A percentile compares a stretch with the other conserved stretches of the same genome.
phyloP scores from a whole-genome alignment of 768 basidiomycete species.

The Sistotremastrum niveocremeum region DNA sequence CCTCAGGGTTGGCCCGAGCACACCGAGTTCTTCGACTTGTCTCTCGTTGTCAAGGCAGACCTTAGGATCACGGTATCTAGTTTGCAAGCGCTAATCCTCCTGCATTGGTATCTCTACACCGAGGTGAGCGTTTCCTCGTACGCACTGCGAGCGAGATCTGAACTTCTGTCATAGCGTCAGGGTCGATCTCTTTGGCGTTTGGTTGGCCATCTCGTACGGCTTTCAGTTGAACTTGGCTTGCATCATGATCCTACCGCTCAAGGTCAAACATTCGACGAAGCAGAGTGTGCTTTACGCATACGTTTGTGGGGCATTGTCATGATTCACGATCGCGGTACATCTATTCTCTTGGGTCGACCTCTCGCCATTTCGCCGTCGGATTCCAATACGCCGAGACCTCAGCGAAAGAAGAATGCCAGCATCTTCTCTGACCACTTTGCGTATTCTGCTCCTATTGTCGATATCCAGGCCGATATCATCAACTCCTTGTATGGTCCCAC shows the following conservation, averaged over 20 bases:
- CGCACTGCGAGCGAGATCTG: neutral
- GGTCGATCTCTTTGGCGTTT: slow-evolving; percentile 84
- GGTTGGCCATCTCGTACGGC: slow-evolving; percentile 70
- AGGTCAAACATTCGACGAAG: slow-evolving; percentile 48
- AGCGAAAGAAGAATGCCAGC: slow-evolving; percentile 28
- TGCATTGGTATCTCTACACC: slow-evolving; percentile 85
- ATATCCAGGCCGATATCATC: slow-evolving; percentile 83
- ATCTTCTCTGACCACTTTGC: slow-evolving; percentile 67
- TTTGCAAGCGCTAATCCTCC: slow-evolving; percentile 67
- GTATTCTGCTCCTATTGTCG: slow-evolving; percentile 58
- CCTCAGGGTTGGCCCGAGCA: slow-evolving; percentile 56
- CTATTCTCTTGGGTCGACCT: slow-evolving; percentile 75
- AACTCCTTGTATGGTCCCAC: slow-evolving; percentile 73
- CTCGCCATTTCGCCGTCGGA: slow-evolving; percentile 75
- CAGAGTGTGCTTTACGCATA: slow-evolving; percentile 67
- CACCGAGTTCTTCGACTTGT: slow-evolving; percentile 75
- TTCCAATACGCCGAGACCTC: slow-evolving; percentile 65
- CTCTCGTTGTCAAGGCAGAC: slow-evolving; percentile 67
- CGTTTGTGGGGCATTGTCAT: slow-evolving; percentile 78
- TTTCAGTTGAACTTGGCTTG: slow-evolving; percentile 71
- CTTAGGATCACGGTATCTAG: slow-evolving; percentile 71
- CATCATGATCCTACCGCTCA: slow-evolving; percentile 75
- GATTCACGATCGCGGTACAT: slow-evolving; percentile 79
- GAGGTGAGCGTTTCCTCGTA: slow-evolving; percentile 37
- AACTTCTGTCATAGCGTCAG: slow-evolving; percentile 43